These are phyloP conservation scores for Talaromyces nanjingensis DNA, from an alignment of 495 filamentous ascomycete species.

Conservation along the genomic window DNA sequence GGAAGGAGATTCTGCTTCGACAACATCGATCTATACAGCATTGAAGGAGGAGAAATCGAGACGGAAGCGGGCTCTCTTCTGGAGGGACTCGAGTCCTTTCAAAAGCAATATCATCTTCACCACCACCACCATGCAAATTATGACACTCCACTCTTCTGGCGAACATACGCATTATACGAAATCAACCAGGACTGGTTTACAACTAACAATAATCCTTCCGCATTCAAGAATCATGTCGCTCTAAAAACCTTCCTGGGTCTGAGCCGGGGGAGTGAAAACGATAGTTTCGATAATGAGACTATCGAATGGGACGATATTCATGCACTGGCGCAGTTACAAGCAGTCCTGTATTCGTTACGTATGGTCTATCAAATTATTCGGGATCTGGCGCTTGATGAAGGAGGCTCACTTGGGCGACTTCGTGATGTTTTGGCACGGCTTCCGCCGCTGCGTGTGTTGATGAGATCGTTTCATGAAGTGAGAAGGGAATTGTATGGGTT, in stretches of 20 bases:
- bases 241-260: neutral
- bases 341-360: conserved; percentile 58
- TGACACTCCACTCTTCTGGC: conserved; percentile 23
- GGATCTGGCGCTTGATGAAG: conserved; percentile 11
- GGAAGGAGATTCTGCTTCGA: conserved; percentile 31
- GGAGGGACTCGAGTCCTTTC: conserved; percentile 16
- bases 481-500: conserved; percentile 13
- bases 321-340: conserved; percentile 54
- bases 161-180: conserved; percentile 28
- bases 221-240: conserved; percentile 18
- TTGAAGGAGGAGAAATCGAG: conserved; percentile 12
- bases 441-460: conserved; percentile 28
- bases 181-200: conserved; percentile 18
- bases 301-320: conserved; percentile 56
- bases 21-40: conserved; percentile 16
- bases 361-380: conserved; percentile 52
- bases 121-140: neutral
- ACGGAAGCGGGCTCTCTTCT: conserved; percentile 13
- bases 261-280: neutral
- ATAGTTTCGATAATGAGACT: neutral
- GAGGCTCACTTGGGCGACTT: conserved; percentile 1
- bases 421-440: conserved; percentile 16
- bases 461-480: conserved; percentile 20
- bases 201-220: conserved; percentile 14
- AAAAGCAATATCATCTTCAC: conserved; percentile 8